A percentile compares a stretch with the other conserved stretches of the same genome.
Conservation (phyloP, 495 filamentous ascomycete species). For the Bombardia bombarda region DNA sequence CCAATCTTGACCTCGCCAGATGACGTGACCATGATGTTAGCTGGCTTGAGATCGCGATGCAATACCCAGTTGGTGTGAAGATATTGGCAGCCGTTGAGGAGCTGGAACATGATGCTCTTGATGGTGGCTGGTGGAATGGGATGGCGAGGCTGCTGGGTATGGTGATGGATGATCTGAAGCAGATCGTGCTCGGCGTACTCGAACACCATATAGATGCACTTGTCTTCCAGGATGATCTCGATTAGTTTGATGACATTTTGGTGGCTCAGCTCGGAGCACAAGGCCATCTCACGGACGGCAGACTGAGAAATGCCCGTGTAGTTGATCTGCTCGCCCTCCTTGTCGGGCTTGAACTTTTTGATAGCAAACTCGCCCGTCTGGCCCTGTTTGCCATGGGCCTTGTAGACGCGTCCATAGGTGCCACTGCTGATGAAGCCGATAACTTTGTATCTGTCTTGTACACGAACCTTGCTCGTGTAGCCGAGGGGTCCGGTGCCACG, state of each 20-base stretch:
- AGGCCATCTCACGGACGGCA: conserved; percentile 95
- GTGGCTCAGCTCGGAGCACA: conserved; percentile 88
- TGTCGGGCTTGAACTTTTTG: conserved; percentile 99
- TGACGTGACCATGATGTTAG: conserved; percentile 97
- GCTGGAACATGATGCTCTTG: conserved; percentile 87
- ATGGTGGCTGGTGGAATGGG: conserved; percentile 83
- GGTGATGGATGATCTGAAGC: conserved; percentile 96
- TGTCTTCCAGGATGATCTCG: conserved; percentile 96
- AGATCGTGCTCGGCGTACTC: conserved; percentile 98
- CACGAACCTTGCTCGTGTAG: conserved; percentile 81
- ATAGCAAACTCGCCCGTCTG: conserved; percentile 81
- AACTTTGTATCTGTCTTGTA: conserved; percentile 88
- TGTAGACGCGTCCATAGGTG: conserved; percentile 99
- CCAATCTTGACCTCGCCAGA: conserved; percentile 85
- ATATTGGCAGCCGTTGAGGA: conserved; percentile 89
- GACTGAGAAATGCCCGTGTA: conserved; percentile 98
- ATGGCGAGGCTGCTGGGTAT: conserved; percentile 78
- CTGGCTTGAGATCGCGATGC: conserved; percentile 93
- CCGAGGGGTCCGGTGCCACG: conserved; percentile 34
- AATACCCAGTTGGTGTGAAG: conserved; percentile 96
- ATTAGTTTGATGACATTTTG: conserved; percentile 83
- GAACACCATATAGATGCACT: conserved; percentile 99
- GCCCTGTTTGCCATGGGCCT: conserved; percentile 71
- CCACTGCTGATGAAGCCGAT: conserved; percentile 97
- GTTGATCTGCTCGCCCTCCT: conserved; percentile 87